Evolutionary conservation across 2,329 filamentous ascomycete genomes (phyloP).

Genomic region (Apiospora kogelbergensis): DNA sequence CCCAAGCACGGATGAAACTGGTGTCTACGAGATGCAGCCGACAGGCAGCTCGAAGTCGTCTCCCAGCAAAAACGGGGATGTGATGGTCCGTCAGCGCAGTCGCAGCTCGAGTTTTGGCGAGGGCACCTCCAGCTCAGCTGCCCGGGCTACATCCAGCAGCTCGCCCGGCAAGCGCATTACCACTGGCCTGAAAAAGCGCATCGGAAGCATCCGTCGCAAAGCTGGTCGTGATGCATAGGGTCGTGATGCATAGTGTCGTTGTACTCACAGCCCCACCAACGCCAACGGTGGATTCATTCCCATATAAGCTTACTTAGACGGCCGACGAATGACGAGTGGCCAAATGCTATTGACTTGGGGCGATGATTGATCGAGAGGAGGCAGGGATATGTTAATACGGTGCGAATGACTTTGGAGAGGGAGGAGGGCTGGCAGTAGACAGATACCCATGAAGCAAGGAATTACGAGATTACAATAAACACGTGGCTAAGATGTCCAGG

Average conservation of each 20-base stretch:
- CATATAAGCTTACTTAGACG: neutral
- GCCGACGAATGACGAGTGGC: neutral
- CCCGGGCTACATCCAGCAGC: constrained; percentile 27
- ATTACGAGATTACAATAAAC: neutral
- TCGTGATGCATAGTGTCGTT: neutral
- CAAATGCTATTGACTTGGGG: neutral
- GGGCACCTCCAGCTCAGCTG: constrained; percentile 18
- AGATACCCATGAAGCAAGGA: neutral
- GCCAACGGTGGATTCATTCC: neutral
- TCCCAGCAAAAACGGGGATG: constrained; percentile 22
- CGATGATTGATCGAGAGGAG: neutral
- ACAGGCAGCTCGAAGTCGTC: constrained; percentile 17
- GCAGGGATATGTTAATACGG: neutral
- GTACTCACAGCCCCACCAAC: neutral
- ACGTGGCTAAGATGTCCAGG: neutral
- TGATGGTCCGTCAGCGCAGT: constrained; percentile 42
- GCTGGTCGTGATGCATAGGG: too few species aligned
- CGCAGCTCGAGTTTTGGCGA: constrained; percentile 42
- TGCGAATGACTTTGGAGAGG: neutral
- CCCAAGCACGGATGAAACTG: constrained; percentile 19
- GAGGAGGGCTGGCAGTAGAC: neutral
- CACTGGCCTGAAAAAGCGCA: constrained; percentile 52
- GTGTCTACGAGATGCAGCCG: constrained; percentile 49
- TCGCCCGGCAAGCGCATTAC: constrained; percentile 45
- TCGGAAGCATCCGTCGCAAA: constrained; percentile 52